Conservation (phyloP, 768 basidiomycete species). For the Multifurca ochricompacta region DNA sequence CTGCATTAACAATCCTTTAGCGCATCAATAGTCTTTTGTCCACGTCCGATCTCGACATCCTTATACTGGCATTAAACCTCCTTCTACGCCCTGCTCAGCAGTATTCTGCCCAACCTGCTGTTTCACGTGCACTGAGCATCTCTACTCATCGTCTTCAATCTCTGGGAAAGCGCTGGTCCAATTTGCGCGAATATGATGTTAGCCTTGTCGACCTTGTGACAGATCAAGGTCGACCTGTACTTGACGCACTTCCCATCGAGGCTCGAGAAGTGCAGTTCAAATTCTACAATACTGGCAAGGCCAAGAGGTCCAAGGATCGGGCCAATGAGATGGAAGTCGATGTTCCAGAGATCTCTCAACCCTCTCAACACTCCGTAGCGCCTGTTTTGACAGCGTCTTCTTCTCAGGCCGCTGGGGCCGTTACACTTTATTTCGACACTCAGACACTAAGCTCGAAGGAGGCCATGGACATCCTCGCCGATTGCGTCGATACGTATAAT, state of each 20-base stretch:
- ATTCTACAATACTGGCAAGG: slow-evolving; percentile 61
- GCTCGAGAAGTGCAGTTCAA: slow-evolving; percentile 74
- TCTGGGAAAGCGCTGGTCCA: slow-evolving; percentile 79
- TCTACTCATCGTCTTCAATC: slow-evolving; percentile 75
- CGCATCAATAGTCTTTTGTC: slow-evolving; percentile 83
- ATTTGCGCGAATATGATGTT: slow-evolving; percentile 71
- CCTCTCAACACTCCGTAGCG: slow-evolving; percentile 34
- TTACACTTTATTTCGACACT: slow-evolving; percentile 56
- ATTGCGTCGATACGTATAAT: slow-evolving; percentile 55
- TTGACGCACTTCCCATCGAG: slow-evolving; percentile 60
- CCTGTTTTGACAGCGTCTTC: slow-evolving; percentile 30
- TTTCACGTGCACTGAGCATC: slow-evolving; percentile 75
- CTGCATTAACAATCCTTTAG: slow-evolving; percentile 34
- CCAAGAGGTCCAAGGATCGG: slow-evolving; percentile 23
- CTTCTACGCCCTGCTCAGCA: slow-evolving; percentile 91
- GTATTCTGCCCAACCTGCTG: slow-evolving; percentile 81
- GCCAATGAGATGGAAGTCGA: slow-evolving; percentile 42
- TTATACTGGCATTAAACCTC: slow-evolving; percentile 76
- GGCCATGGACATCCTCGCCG: slow-evolving; percentile 70
- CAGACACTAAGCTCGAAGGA: slow-evolving; percentile 50
- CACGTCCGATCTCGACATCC: slow-evolving; percentile 83
- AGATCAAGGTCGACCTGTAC: slow-evolving; percentile 40
- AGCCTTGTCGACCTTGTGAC: slow-evolving; percentile 68
- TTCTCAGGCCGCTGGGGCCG: slow-evolving; percentile 36
- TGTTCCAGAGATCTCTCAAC: slow-evolving; percentile 33